phyloP scores from a whole-genome alignment of 2,329 filamentous ascomycete species.

The Sclerotinia glacialis region DNA sequence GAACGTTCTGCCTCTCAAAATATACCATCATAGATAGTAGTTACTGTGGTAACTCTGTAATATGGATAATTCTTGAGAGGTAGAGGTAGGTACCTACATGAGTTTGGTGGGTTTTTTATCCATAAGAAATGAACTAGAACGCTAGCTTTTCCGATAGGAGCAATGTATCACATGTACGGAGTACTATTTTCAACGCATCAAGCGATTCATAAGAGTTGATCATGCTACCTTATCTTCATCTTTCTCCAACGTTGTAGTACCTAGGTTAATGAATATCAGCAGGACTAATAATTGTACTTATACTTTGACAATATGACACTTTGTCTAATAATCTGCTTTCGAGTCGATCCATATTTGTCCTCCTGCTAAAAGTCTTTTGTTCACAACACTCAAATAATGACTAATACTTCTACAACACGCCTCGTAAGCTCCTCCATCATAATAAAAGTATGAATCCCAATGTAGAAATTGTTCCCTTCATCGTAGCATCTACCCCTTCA shows the following conservation, averaged over 20 bases:
- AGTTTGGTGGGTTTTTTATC: not conserved
- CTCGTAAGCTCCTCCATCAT: not conserved
- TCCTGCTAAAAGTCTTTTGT: not conserved
- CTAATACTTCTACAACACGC: not conserved
- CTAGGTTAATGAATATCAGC: not conserved
- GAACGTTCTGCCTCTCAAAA: not conserved
- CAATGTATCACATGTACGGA: too few species aligned
- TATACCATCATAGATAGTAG: not conserved
- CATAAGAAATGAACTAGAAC: not conserved
- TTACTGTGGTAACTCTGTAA: not conserved
- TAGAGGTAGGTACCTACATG: too few species aligned
- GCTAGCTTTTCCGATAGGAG: too few species aligned
- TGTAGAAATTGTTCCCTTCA: not conserved
- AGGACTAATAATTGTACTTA: not conserved
- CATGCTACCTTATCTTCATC: too few species aligned
- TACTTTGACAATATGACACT: not conserved
- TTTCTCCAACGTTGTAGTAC: too few species aligned
- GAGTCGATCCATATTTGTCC: not conserved
- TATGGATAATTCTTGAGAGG: not conserved
- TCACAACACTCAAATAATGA: not conserved
- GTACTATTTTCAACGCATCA: too few species aligned
- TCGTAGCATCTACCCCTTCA: not conserved
- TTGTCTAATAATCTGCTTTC: not conserved
- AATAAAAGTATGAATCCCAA: not conserved
- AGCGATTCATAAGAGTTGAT: too few species aligned